Conservation (phyloP, 2,329 filamentous ascomycete genomes). For the Stagonosporopsis vannaccii region DNA sequence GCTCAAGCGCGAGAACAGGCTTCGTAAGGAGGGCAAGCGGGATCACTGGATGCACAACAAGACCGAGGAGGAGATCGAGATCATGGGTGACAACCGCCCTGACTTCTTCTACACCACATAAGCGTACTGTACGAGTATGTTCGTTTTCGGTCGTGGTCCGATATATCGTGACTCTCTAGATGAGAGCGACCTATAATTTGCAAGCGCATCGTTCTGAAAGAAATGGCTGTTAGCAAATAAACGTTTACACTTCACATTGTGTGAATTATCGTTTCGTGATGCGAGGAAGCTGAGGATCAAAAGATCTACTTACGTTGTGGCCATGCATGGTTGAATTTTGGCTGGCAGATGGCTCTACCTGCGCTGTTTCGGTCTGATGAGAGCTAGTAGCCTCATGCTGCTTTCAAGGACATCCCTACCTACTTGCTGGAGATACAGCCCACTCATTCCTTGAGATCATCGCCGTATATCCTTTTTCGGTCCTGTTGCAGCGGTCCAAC, state of each 20-base stretch:
- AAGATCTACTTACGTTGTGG: neutral
- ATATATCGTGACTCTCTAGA: neutral
- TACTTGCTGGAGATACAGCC: no score
- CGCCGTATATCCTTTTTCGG: no score
- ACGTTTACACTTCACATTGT: neutral
- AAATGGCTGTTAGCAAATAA: constrained; percentile 8
- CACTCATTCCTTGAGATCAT: no score
- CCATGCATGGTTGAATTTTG: no score
- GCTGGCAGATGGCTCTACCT: no score
- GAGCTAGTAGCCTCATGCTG: no score
- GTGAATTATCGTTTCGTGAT: neutral
- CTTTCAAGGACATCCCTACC: no score
- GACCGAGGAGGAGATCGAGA: constrained; percentile 66
- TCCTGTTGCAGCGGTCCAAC: no score
- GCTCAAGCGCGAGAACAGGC: constrained; percentile 72
- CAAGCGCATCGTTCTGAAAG: constrained; percentile 3
- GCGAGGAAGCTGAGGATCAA: neutral
- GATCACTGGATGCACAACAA: constrained; percentile 74
- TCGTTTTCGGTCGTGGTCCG: neutral
- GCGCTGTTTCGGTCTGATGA: no score
- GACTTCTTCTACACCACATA: constrained; percentile 75
- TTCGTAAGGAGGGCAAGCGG: constrained; percentile 68
- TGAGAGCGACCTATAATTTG: neutral
- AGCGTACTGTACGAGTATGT: neutral
- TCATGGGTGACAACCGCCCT: constrained; percentile 72